phyloP scores from a whole-genome alignment of 1,139 yeast genomes.

The Yamadazyma aaseri region DNA sequence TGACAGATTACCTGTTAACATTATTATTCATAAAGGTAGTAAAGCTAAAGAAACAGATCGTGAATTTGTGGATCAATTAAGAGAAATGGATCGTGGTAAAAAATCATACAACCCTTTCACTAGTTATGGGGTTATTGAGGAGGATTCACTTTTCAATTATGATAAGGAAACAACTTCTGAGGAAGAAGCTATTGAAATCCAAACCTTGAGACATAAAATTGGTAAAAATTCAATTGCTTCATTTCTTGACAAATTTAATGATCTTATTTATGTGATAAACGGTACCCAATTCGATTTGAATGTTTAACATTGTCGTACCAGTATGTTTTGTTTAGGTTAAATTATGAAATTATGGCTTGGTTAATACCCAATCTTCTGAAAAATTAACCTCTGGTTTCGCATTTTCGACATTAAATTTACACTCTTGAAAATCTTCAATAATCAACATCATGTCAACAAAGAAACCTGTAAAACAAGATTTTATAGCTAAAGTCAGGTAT shows the following conservation, averaged over 20 bases:
- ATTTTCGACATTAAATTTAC: no score
- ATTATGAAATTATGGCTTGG: no score
- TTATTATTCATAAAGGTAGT: slow-evolving; percentile 13
- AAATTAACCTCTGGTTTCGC: no score
- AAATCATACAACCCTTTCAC: background rate
- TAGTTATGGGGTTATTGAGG: slow-evolving; percentile 10
- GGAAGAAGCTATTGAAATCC: slow-evolving; percentile 11
- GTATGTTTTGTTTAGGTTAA: no score
- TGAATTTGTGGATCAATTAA: slow-evolving; percentile 13
- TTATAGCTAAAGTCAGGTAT: slow-evolving; percentile 82
- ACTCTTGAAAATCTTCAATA: background rate
- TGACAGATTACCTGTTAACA: slow-evolving; percentile 13
- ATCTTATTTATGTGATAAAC: slow-evolving; percentile 15
- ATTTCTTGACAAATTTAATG: slow-evolving; percentile 13
- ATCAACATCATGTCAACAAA: slow-evolving; percentile 26
- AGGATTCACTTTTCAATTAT: slow-evolving; percentile 10
- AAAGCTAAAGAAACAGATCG: slow-evolving; percentile 9
- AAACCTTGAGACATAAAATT: slow-evolving; percentile 11
- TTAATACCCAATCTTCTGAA: no score
- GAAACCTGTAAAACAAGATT: slow-evolving; percentile 70
- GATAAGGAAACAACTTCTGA: slow-evolving; percentile 4
- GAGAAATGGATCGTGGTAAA: slow-evolving; percentile 6
- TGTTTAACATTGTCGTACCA: no score
- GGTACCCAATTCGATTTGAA: slow-evolving; percentile 11
- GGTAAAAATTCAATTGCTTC: slow-evolving; percentile 9